Base-by-base conservation (phyloP, 768 basidiomycete species). In the Trichaptum fuscoviolaceum region DNA sequence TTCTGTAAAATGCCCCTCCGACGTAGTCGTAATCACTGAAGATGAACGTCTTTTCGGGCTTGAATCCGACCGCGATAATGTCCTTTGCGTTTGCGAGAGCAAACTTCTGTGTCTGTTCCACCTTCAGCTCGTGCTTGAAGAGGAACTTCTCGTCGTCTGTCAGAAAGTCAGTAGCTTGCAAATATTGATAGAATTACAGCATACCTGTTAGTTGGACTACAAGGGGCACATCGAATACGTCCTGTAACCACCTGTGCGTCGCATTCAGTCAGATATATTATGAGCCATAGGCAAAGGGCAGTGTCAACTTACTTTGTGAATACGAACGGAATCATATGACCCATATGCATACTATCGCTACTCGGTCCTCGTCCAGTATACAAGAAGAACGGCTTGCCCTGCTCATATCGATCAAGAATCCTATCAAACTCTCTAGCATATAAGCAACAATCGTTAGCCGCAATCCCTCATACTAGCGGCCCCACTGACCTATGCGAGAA, bases 121-220 rank as follows among this genome's bases (percentile, higher is more conserved):
- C 83, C 75, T 93, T 96, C 67, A 97, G 85, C 70, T 92, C 91
- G 65, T 95, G 92, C 77, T 99, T 96, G 85, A 99, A 97, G 61
- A 99, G 78, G 82, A 99, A 99, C 76, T 99, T 99, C 76, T 99
- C 97, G 76, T 99, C 97, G 73, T 99, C 97, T 93, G 70, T 6
- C 17, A 36, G n/a, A 63, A n/a, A 59, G 23, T 1, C 58, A 58
- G 24, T 20, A 27, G 63, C 25, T 18, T 35, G 18, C 12, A 25
- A 62, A 62, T 12, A 20, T 9, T 52, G 52, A 9, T 63, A 18
- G 12, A 26, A 23, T 34, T 30, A 9, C 61, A 35, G 62, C 82
- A 60, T 65, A 91, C 95, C 95, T 52, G 97, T 99, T 1, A 99
- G 85, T 76, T 99, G 97, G 66, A 99, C 83, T 66, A 99, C 97